These are phyloP conservation scores for Colletotrichum lupini DNA, from an alignment of 2,329 filamentous ascomycete species.

Conservation along the genomic window DNA sequence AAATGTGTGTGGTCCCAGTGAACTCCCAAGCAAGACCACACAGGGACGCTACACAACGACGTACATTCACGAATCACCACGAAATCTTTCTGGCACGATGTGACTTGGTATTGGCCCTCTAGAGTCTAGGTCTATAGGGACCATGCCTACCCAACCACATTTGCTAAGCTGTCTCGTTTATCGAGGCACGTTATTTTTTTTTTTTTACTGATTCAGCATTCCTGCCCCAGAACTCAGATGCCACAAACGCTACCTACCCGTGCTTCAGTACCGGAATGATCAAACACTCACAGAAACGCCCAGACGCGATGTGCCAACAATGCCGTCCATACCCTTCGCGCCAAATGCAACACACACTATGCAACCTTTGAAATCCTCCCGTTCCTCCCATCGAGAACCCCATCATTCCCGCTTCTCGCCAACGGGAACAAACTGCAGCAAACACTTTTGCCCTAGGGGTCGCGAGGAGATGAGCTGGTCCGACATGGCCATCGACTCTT, in stretches of 20 bases:
- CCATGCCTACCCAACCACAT: not conserved
- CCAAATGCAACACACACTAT: not conserved
- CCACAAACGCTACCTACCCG: not conserved
- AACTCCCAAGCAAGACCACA: not conserved
- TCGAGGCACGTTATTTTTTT: not conserved
- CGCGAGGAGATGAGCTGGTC: slow-evolving; percentile 76
- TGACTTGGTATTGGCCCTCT: not conserved
- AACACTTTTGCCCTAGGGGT: slow-evolving; percentile 68
- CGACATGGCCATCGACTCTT: slow-evolving; percentile 70
- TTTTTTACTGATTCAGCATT: not conserved
- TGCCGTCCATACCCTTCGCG: not conserved
- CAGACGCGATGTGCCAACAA: not conserved
- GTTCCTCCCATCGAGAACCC: not conserved
- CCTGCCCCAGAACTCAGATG: not conserved
- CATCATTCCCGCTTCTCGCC: slow-evolving; percentile 16
- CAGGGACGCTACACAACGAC: not conserved
- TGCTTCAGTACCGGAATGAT: not conserved
- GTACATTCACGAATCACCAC: not conserved
- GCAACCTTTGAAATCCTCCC: not conserved
- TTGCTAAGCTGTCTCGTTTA: not conserved
- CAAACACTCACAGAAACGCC: not conserved
- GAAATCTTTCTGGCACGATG: not conserved
- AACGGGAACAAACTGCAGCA: slow-evolving; percentile 60
- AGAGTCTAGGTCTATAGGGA: too few species aligned
- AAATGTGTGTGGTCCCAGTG: not conserved